Evolutionary conservation across 2,329 filamentous ascomycete species (phyloP).

Genomic region (Botrytis galanthina): DNA sequence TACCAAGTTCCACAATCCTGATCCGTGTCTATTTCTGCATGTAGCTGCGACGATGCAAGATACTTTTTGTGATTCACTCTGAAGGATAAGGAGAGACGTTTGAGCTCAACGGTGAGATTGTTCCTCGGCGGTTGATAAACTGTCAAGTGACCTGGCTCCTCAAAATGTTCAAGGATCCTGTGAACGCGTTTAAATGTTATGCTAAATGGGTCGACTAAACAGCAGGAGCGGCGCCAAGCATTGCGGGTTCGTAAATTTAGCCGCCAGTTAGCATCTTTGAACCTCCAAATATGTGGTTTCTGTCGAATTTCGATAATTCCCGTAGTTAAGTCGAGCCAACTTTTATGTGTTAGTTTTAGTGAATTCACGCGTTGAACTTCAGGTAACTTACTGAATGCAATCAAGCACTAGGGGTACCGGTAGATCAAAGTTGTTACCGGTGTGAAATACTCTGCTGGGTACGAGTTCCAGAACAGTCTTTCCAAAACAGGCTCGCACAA

Average conservation of each 20-base stretch:
- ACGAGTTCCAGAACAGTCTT: conserved; percentile 40
- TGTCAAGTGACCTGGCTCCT: conserved; percentile 44
- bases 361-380: no score
- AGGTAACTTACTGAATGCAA: conserved; percentile 45
- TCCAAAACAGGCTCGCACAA: conserved; percentile 45
- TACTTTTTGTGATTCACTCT: conserved; percentile 44
- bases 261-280: conserved; percentile 42
- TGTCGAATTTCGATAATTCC: conserved; percentile 53
- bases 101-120: conserved; percentile 48
- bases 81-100: conserved; percentile 54
- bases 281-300: conserved; percentile 43
- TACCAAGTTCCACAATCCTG: conserved; percentile 62
- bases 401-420: conserved; percentile 49
- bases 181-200: conserved; percentile 42
- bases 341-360: neutral
- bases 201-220: conserved; percentile 51
- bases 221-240: conserved; percentile 35
- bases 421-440: conserved; percentile 44
- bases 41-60: conserved; percentile 50
- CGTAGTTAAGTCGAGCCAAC: conserved; percentile 53
- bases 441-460: conserved; percentile 37
- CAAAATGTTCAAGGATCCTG: conserved; percentile 51
- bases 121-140: conserved; percentile 45
- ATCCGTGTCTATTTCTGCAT: conserved; percentile 51
- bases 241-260: conserved; percentile 38